These are phyloP conservation scores for Cutaneotrichosporon daszewskae DNA, from an alignment of 1,284 basidiomycete species.

Conservation along the genomic window DNA sequence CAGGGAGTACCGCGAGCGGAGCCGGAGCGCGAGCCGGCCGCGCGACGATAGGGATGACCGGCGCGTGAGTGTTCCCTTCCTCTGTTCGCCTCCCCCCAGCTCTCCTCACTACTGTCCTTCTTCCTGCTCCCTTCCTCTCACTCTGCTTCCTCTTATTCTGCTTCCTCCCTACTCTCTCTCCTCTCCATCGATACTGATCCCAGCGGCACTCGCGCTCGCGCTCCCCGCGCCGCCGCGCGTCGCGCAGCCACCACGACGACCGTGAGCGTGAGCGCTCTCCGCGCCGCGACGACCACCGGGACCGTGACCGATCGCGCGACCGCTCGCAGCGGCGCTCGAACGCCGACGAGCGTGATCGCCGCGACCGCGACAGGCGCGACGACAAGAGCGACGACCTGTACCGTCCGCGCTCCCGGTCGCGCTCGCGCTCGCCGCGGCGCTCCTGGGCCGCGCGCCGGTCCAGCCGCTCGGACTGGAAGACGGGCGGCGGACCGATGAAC, in stretches of 20 bases:
- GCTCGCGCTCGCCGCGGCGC: not conserved
- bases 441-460: slow-evolving; percentile 9
- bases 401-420: not conserved
- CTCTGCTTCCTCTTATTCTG: not conserved
- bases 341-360: not conserved
- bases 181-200: not conserved
- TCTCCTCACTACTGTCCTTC: no score
- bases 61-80: slow-evolving; percentile 5
- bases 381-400: slow-evolving; percentile 4
- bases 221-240: slow-evolving; percentile 8
- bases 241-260: slow-evolving; percentile 7
- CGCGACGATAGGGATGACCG: not conserved
- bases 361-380: slow-evolving; percentile 2
- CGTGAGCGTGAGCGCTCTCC: slow-evolving; percentile 45
- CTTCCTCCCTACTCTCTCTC: not conserved
- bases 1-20: slow-evolving; percentile 3
- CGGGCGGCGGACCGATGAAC: slow-evolving; percentile 81
- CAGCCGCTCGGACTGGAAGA: not conserved
- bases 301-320: not conserved
- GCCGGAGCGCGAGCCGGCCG: not conserved
- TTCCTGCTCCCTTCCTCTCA: no score
- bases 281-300: slow-evolving; percentile 57
- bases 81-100: no score
- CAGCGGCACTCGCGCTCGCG: slow-evolving; percentile 10
- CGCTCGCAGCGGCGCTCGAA: slow-evolving; percentile 1